Conservation (phyloP, 768 basidiomycete species). For the Tylopilus cervinicoccineus region DNA sequence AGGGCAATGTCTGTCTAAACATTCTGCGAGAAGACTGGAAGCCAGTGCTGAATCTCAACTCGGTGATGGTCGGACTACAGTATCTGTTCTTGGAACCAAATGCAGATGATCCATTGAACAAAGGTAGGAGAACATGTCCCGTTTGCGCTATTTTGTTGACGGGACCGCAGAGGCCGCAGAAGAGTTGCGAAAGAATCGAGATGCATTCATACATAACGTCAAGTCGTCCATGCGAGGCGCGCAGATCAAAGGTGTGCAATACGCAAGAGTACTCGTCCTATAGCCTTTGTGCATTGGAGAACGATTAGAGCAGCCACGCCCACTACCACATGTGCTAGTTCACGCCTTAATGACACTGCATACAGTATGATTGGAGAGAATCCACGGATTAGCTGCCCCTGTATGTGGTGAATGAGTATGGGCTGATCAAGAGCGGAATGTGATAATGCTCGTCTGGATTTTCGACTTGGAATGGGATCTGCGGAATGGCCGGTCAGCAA, state of each 20-base stretch:
- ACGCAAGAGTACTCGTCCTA: slow-evolving; percentile 66
- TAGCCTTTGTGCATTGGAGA: slow-evolving; percentile 19
- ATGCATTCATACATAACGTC: slow-evolving; percentile 81
- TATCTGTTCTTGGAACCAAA: slow-evolving; percentile 99
- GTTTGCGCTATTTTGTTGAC: slow-evolving; percentile 4
- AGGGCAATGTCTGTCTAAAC: slow-evolving; percentile 98
- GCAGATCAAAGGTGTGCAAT: slow-evolving; percentile 71
- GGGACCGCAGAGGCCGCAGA: slow-evolving; percentile 79
- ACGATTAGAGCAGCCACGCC: slow-evolving; percentile 8
- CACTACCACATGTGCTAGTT: not conserved
- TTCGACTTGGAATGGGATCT: slow-evolving; percentile 78
- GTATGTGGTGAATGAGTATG: slow-evolving; percentile 90
- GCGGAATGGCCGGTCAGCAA: slow-evolving; percentile 8
- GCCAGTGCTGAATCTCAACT: slow-evolving; percentile 94
- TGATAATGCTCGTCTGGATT: slow-evolving; percentile 84
- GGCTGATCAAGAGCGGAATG: slow-evolving; percentile 87
- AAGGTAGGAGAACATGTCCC: slow-evolving; percentile 56
- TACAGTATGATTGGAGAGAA: slow-evolving; percentile 3
- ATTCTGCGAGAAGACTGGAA: slow-evolving; percentile 99
- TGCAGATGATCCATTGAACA: slow-evolving; percentile 97
- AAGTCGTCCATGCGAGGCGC: slow-evolving; percentile 83
- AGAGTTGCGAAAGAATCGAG: slow-evolving; percentile 86
- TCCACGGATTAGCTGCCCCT: slow-evolving; percentile 65
- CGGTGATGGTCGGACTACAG: slow-evolving; percentile 97
- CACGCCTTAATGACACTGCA: slow-evolving; percentile 4